Percentiles rank a stretch among this genome's conserved stretches.
phyloP scores from a whole-genome alignment of 441 rosid genomes.

The Kokia cookei region DNA sequence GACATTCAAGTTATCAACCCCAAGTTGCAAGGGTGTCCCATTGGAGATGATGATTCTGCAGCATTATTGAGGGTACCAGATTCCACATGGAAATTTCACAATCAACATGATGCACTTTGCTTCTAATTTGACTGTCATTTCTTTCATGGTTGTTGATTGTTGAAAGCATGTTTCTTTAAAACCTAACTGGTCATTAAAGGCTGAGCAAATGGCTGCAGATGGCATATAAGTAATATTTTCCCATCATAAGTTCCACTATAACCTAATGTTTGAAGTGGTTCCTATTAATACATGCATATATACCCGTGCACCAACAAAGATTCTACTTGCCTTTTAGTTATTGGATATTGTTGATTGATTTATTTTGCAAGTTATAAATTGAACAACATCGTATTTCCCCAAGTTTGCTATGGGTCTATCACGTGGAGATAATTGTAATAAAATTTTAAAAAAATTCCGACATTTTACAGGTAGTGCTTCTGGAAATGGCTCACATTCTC shows the following conservation, averaged over 20 bases:
- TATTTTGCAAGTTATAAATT: not conserved
- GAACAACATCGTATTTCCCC: not conserved
- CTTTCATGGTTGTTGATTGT: not conserved
- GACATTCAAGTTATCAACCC: not conserved
- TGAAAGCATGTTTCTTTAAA: not conserved
- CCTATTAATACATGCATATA: not conserved
- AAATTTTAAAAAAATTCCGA: constrained; percentile 7
- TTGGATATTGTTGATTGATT: not conserved
- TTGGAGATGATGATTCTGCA: not conserved
- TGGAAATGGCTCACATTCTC: constrained; percentile 67
- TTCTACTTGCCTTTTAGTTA: not conserved
- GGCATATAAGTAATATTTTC: not conserved
- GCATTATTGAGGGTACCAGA: not conserved
- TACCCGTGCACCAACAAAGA: not conserved
- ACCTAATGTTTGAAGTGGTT: not conserved
- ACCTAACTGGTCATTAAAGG: not conserved
- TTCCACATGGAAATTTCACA: not conserved
- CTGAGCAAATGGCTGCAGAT: not conserved
- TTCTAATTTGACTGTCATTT: not conserved
- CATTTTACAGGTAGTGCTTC: constrained; percentile 59
- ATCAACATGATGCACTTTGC: not conserved
- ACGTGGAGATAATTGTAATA: not conserved
- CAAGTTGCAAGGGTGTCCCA: not conserved
- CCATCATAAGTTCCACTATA: not conserved
- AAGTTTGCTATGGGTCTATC: not conserved